Evolutionary conservation across 148 eudicot genomes (phyloP).

Genomic region (Camellia lanceoleosa): DNA sequence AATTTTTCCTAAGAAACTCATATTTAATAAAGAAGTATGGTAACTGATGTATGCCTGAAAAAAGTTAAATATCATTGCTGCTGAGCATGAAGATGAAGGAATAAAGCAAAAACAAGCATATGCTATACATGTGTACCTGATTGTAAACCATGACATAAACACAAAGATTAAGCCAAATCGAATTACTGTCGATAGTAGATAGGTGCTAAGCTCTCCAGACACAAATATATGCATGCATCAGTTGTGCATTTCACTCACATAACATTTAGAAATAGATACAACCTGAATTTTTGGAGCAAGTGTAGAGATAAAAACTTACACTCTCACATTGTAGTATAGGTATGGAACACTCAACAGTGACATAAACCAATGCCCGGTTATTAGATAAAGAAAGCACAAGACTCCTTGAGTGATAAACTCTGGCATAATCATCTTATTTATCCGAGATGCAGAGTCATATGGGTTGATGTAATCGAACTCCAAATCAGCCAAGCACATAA

Average conservation of each 20-base stretch:
- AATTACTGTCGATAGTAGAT: not conserved
- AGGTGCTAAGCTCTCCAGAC: too few relatives aligned
- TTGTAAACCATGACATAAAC: not conserved
- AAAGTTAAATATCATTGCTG: too few relatives aligned
- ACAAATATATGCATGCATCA: too few relatives aligned
- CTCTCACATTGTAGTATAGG: constrained; percentile 76
- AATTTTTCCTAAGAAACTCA: too few relatives aligned
- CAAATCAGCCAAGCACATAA: constrained; percentile 94
- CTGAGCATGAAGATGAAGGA: too few relatives aligned
- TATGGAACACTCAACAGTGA: constrained; percentile 70
- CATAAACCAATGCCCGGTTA: constrained; percentile 96
- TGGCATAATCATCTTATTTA: constrained; percentile 69
- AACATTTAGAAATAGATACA: not conserved
- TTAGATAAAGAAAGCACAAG: constrained; percentile 60
- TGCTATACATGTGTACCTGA: not conserved
- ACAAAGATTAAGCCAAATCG: not conserved
- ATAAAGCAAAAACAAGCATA: not conserved
- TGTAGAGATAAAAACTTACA: constrained; percentile 48
- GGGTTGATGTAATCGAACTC: constrained; percentile 97
- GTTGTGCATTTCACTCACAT: too few relatives aligned
- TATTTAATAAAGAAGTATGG: too few relatives aligned
- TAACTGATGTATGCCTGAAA: too few relatives aligned
- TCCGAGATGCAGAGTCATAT: constrained; percentile 83
- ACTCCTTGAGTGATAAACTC: constrained; percentile 77
- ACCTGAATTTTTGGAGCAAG: not conserved